These are phyloP conservation scores for Brassica juncea DNA, from an alignment of 345 rosid genomes.

Conservation along the genomic window DNA sequence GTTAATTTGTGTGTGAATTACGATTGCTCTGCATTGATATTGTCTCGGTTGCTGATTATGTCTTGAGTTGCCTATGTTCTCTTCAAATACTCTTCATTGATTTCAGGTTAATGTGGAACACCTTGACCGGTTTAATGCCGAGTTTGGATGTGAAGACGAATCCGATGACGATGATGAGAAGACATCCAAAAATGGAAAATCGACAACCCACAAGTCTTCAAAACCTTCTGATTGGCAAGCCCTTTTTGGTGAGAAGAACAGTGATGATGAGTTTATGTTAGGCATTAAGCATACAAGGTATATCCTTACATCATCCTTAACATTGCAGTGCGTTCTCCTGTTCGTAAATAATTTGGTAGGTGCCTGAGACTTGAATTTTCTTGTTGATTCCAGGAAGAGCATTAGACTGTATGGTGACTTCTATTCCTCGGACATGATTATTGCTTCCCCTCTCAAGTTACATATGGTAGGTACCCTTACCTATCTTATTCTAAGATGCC, in stretches of 20 bases:
- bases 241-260: conserved; percentile 71
- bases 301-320: not conserved
- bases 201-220: conserved; percentile 52
- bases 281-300: conserved; percentile 96
- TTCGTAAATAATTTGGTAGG: conserved; percentile 4
- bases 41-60: conserved; percentile 8
- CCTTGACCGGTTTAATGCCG: conserved; percentile 65
- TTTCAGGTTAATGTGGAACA: conserved; percentile 81
- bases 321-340: conserved; percentile 3
- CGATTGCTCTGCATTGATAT: conserved; percentile 19
- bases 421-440: conserved; percentile 83
- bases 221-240: conserved; percentile 83
- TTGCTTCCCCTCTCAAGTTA: conserved; percentile 83
- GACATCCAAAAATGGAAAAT: conserved; percentile 30
- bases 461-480: conserved; percentile 52
- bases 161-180: conserved; percentile 44
- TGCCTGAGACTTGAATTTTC: conserved; percentile 14
- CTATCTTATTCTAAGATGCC: conserved; percentile 11
- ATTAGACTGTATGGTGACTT: conserved; percentile 79
- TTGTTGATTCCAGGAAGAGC: conserved; percentile 59
- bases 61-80: not conserved
- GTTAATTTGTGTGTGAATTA: conserved; percentile 4
- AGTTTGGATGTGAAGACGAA: conserved; percentile 72
- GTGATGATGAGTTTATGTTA: conserved; percentile 73
- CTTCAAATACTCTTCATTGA: conserved; percentile 20